Evolutionary conservation across 2,329 filamentous ascomycete species (phyloP), one percentile per base, ranked within the genome.

Genomic region (Pleoardoris graminearum): DNA sequence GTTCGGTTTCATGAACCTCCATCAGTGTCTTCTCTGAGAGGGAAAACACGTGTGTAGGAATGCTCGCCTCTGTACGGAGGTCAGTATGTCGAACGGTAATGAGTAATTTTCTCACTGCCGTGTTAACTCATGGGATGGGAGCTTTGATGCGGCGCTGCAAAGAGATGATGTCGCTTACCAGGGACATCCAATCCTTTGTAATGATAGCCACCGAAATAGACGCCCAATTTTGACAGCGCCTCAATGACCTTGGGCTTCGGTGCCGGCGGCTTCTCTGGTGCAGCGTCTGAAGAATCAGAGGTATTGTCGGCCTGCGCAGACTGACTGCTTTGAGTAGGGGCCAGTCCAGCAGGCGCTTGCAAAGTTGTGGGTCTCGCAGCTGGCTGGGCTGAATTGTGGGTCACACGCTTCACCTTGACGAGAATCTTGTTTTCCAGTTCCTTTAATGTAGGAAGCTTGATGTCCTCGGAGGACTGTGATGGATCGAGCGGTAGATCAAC

Each of bases 181-280:
- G 86, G 84, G 25, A 87, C 85, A 21, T 85, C 80, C 55, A 96
- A 88, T 52, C 82, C 80, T 54, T 83, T 83, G 74, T 92, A 97
- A 59, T 89, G 88, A 69, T 90, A 91, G 60, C 89, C 92, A 61
- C 90, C 85, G 1, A 91, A 96, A 72, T 96, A 97, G 22, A 97
- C 81, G 14, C 90, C 92, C 48, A 97, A 78, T 25, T 81, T 81
- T 48, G 89, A 87, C 7, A 97, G 81, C 10, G 80, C 81, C 30
- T 88, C 82, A 55, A 90, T 86, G 58, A 96, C 89, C 61, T 80
- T 80, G 32, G 75, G 70, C 51, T 76, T 76, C 0, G 70, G 69
- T 66, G 86, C 87, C 17, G 75, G 73, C 25, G 74, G 73, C 27
- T 82, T 79, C 52, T 51, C 75, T 58, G 12, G 70, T 46, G 33